A percentile compares a stretch with the other conserved stretches of the same genome.
These are phyloP conservation scores for Xylaria scruposa DNA, from an alignment of 495 filamentous ascomycete species.

Conservation along the genomic window DNA sequence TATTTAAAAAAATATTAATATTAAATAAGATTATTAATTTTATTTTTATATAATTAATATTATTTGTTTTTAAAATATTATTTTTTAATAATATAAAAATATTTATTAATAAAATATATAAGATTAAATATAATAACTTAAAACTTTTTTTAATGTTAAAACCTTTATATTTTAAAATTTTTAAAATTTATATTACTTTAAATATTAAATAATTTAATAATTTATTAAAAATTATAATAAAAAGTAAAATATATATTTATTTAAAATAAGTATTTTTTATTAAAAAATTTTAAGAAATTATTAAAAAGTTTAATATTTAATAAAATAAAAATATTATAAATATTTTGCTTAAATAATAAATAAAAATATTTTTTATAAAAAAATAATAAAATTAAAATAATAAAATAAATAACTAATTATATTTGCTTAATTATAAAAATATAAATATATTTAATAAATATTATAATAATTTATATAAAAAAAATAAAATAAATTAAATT, in stretches of 20 bases:
- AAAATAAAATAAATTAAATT: too few species aligned
- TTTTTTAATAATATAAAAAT: too few species aligned
- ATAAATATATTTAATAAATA: slow-evolving; percentile 2
- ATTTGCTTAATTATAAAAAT: neutral
- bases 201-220: neutral
- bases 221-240: neutral
- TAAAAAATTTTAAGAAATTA: neutral
- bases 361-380: neutral
- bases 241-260: neutral
- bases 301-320: neutral
- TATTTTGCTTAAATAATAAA: neutral
- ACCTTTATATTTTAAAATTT: neutral
- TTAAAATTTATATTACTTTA: neutral
- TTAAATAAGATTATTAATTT: too few species aligned
- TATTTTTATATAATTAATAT: too few species aligned
- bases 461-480: neutral
- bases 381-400: neutral
- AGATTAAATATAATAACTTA: neutral
- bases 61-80: too few species aligned
- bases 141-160: too few species aligned
- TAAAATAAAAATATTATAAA: neutral
- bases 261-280: neutral
- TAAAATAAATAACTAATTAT: neutral
- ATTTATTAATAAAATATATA: neutral
- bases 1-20: too few species aligned